These are phyloP conservation scores for Leishmania tarentolae DNA, from an alignment of 208 protist genomes.

Conservation along the genomic window DNA sequence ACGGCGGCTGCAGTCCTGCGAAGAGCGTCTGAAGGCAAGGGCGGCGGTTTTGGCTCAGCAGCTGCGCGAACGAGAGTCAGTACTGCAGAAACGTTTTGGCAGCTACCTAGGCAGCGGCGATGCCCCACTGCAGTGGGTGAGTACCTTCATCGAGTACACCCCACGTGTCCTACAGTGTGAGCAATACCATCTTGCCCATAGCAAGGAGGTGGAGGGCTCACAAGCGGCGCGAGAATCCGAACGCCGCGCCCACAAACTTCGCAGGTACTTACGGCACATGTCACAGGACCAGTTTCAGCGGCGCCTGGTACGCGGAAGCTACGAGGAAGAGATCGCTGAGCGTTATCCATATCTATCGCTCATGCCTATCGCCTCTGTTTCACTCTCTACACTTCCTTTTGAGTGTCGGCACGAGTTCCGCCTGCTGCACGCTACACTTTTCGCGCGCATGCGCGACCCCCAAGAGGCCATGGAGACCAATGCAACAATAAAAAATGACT, in stretches of 20 bases:
- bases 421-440: slow-evolving; percentile 2
- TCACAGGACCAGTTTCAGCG: slow-evolving; percentile 20
- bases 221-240: slow-evolving; percentile 9
- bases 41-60: slow-evolving; percentile 25
- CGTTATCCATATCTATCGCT: slow-evolving; percentile 28
- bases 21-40: slow-evolving; percentile 19
- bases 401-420: slow-evolving; percentile 27
- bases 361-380: slow-evolving; percentile 8
- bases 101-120: slow-evolving; percentile 19
- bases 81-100: slow-evolving; percentile 33
- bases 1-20: slow-evolving; percentile 14
- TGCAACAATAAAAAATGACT: too few species aligned
- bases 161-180: slow-evolving; percentile 35
- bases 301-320: slow-evolving; percentile 14
- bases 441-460: neutral
- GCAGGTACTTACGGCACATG: slow-evolving; percentile 15
- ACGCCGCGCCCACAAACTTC: slow-evolving; percentile 20
- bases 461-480: neutral
- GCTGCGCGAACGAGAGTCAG: slow-evolving; percentile 17
- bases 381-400: slow-evolving; percentile 18
- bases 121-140: slow-evolving; percentile 18
- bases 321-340: slow-evolving; percentile 24
- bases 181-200: slow-evolving; percentile 9
- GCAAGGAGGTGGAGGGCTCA: neutral
- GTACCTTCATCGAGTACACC: slow-evolving; percentile 13